phyloP scores from a whole-genome alignment of 2,329 filamentous ascomycete genomes.

The Botryotinia calthae region DNA sequence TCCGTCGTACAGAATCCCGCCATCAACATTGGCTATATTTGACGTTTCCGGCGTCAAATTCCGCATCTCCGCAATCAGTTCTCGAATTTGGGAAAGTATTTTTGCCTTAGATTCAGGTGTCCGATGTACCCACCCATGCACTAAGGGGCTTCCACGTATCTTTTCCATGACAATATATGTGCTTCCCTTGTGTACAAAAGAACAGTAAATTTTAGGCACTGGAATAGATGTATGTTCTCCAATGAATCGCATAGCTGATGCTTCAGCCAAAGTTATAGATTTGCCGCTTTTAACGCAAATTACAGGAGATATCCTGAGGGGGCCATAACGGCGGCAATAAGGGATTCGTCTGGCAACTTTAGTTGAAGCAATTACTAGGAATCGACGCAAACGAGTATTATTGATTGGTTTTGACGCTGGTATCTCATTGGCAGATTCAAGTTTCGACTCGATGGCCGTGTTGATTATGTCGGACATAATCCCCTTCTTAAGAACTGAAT shows the following conservation, averaged over 20 bases:
- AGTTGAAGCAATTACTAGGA: background rate
- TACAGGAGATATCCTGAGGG: background rate
- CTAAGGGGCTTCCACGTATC: constrained; percentile 39
- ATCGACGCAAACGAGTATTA: background rate
- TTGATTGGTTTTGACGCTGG: background rate
- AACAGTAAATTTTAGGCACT: constrained; percentile 40
- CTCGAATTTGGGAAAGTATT: constrained; percentile 38
- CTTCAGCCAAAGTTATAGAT: constrained; percentile 37
- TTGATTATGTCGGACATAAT: background rate
- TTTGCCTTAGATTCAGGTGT: constrained; percentile 37
- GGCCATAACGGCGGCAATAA: background rate
- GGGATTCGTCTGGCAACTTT: background rate
- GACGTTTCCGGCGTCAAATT: background rate
- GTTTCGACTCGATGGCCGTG: background rate
- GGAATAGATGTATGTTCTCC: constrained; percentile 41
- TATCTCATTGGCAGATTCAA: background rate
- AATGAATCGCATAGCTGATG: constrained; percentile 39
- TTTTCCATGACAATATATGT: constrained; percentile 43
- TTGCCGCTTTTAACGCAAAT: constrained; percentile 38
- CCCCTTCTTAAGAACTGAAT: background rate
- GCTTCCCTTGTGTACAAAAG: constrained; percentile 35
- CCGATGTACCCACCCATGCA: constrained; percentile 11
- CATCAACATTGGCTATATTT: background rate
- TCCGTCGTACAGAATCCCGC: constrained; percentile 11
- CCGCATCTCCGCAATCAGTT: constrained; percentile 25